These are phyloP conservation scores for Aspergillus avenaceus DNA, from an alignment of 495 filamentous ascomycete genomes.

Conservation along the genomic window DNA sequence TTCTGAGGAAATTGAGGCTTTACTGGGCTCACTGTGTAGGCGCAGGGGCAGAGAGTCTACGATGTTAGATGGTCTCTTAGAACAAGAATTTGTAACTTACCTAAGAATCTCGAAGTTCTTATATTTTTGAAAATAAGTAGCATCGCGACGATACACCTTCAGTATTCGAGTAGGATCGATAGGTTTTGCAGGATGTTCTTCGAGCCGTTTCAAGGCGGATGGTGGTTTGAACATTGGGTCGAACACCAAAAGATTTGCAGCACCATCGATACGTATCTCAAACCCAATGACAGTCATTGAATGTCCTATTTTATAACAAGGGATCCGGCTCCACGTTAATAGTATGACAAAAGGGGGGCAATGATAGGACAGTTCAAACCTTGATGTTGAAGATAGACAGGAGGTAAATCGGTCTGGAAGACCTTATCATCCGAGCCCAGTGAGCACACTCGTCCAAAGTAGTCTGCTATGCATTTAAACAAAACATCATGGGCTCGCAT, in stretches of 20 bases:
- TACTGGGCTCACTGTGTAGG: not conserved
- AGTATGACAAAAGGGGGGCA: not conserved
- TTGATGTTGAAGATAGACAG: conserved; percentile 87
- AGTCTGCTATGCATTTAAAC: conserved; percentile 63
- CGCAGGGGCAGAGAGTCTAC: conserved; percentile 4
- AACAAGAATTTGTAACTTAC: conserved; percentile 40
- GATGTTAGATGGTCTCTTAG: conserved; percentile 4
- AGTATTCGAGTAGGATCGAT: conserved; percentile 53
- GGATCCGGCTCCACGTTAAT: not conserved
- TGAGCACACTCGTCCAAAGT: conserved; percentile 57
- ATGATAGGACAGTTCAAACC: conserved; percentile 36
- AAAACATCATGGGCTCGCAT: conserved; percentile 52
- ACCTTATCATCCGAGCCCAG: conserved; percentile 47
- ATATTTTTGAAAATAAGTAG: conserved; percentile 63
- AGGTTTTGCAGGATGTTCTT: conserved; percentile 40
- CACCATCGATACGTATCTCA: conserved; percentile 62
- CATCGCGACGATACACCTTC: conserved; percentile 66
- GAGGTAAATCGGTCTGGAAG: conserved; percentile 63
- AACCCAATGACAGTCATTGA: conserved; percentile 90
- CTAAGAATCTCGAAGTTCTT: conserved; percentile 73
- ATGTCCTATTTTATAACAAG: conserved; percentile 56
- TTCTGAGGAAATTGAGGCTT: no score
- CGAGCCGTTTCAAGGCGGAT: conserved; percentile 52
- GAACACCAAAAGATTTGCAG: conserved; percentile 74
- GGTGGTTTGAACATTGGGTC: conserved; percentile 83